Evolutionary conservation across 2,329 filamentous ascomycete genomes (phyloP).

Genomic region (Emmonsiellopsis sp.): DNA sequence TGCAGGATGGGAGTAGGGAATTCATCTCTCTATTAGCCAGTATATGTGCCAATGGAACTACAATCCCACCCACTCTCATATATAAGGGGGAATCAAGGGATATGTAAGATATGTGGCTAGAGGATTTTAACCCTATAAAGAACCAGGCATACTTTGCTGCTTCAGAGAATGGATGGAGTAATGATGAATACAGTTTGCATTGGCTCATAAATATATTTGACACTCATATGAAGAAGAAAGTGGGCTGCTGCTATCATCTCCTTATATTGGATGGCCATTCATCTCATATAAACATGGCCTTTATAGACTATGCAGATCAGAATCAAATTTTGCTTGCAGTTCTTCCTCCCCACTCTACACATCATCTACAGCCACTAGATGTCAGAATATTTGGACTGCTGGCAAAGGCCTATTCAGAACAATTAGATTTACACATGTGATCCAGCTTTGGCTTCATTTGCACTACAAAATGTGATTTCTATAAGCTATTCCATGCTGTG

Average conservation of each 20-base stretch:
- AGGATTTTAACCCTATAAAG: no score
- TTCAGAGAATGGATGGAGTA: slow-evolving; percentile 3
- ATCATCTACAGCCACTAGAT: slow-evolving; percentile 6
- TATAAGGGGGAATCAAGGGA: no score
- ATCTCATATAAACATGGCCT: slow-evolving; percentile 7
- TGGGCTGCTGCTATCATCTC: not conserved
- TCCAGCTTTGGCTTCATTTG: slow-evolving; percentile 1
- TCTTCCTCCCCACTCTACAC: slow-evolving; percentile 4
- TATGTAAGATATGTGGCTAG: no score
- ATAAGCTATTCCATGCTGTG: slow-evolving; percentile 1
- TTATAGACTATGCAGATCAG: slow-evolving; percentile 2
- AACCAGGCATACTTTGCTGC: no score
- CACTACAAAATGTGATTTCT: slow-evolving; percentile 3
- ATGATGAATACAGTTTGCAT: slow-evolving; percentile 2
- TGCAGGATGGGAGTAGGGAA: not conserved
- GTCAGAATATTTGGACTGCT: slow-evolving; percentile 5
- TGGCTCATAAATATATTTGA: slow-evolving; percentile 3
- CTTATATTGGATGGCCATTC: slow-evolving; percentile 4
- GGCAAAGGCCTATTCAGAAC: not conserved
- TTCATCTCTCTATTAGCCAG: slow-evolving; percentile 2
- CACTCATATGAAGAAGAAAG: not conserved
- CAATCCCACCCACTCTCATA: no score
- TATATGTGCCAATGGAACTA: slow-evolving; percentile 3
- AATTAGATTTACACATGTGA: not conserved
- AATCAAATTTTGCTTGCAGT: slow-evolving; percentile 5